These are phyloP conservation scores for Falciphora oryzae DNA, from an alignment of 2,329 filamentous ascomycete species.

Conservation along the genomic window DNA sequence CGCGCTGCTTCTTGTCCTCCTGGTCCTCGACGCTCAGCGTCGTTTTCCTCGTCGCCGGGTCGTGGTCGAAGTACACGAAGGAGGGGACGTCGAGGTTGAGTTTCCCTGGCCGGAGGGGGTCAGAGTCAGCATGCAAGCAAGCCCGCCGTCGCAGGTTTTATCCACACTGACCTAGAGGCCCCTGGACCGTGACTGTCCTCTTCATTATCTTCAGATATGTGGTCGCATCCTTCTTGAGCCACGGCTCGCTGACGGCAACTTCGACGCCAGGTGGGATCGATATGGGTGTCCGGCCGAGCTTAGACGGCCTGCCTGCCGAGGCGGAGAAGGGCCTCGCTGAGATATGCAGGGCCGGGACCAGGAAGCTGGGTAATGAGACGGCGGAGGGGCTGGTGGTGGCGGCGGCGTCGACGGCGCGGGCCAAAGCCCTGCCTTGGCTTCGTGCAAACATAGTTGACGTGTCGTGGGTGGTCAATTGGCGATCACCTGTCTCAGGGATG, in stretches of 20 bases:
- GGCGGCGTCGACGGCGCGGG: slow-evolving; percentile 47
- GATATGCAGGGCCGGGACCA: slow-evolving; percentile 65
- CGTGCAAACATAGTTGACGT: slow-evolving; percentile 55
- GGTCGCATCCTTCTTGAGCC: slow-evolving; percentile 45
- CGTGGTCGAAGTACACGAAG: slow-evolving; percentile 68
- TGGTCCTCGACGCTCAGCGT: slow-evolving; percentile 65
- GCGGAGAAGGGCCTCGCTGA: slow-evolving; percentile 60
- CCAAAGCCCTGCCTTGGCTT: slow-evolving; percentile 54
- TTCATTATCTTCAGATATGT: slow-evolving; percentile 57
- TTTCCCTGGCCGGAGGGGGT: slow-evolving; percentile 46
- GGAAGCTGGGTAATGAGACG: slow-evolving; percentile 60
- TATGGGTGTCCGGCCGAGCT: slow-evolving; percentile 78
- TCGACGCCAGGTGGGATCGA: slow-evolving; percentile 80
- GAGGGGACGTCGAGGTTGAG: slow-evolving; percentile 73
- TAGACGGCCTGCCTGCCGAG: slow-evolving; percentile 61
- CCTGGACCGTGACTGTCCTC: slow-evolving; percentile 68
- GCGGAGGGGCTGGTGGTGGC: slow-evolving; percentile 31
- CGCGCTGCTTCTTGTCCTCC: slow-evolving; percentile 67
- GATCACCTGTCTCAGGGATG: not conserved
- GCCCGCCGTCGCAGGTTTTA: not conserved
- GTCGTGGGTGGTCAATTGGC: not conserved
- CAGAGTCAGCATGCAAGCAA: too few relatives aligned
- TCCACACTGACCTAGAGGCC: slow-evolving; percentile 62
- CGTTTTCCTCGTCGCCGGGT: slow-evolving; percentile 57
- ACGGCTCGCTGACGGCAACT: slow-evolving; percentile 61